phyloP scores from a whole-genome alignment of 148 eudicot genomes.

The Vaccinium corymbosum region DNA sequence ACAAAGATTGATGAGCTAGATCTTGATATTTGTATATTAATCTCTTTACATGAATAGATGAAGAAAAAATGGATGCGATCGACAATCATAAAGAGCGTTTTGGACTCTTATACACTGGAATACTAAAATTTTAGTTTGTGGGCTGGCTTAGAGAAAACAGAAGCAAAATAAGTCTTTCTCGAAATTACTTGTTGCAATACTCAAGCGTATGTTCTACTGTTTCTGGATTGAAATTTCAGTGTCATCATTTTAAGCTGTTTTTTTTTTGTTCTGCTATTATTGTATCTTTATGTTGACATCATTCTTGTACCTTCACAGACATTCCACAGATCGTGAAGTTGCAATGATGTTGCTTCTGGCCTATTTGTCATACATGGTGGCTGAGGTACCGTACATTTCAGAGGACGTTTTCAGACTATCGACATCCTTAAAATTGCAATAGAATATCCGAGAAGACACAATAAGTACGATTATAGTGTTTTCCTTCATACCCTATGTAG shows the following conservation, averaged over 20 bases:
- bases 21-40: not conserved
- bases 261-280: not conserved
- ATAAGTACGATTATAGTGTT: not conserved
- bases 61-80: not conserved
- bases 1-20: not conserved
- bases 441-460: not conserved
- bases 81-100: not conserved
- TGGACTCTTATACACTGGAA: not conserved
- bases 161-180: not conserved
- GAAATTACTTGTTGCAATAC: not conserved
- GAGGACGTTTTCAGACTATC: not conserved
- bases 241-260: not conserved
- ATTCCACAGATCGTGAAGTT: constrained; percentile 95
- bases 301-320: constrained; percentile 43
- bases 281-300: not conserved
- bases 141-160: not conserved
- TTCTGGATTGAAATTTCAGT: not conserved
- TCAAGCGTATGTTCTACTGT: not conserved
- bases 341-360: constrained; percentile 98
- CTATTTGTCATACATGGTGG: constrained; percentile 86
- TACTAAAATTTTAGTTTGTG: not conserved
- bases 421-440: not conserved
- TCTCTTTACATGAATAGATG: not conserved
- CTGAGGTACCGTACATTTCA: constrained; percentile 52
- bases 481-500: not conserved